Base-by-base conservation (phyloP, 345 rosid genomes). In the Melastoma malabathricum region DNA sequence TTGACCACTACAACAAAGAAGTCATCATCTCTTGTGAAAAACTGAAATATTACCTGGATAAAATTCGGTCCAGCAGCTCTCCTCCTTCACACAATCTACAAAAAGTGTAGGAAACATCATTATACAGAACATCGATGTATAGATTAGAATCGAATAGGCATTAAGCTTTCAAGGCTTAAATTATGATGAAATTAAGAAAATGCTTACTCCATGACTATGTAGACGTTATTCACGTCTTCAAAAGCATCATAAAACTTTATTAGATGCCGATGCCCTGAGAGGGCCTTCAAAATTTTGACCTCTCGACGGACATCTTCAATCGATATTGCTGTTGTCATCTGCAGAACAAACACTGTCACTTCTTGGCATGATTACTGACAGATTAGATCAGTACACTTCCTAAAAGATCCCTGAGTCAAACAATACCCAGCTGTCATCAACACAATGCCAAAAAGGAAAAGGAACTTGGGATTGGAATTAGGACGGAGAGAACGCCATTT, bases 21-120 rank as follows among this genome's bases (percentile, higher is more conserved):
- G 58, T 15, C 43, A 55, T 19, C 13, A 15, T 4, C 47, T 25
- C 29, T 23, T 46, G 16, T 13, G 15, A 59, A 13, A 20, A 38
- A 8, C 51, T 41, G 51, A 16, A 15, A 31, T 51, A 41, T 44
- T 80, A 85, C 99, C 95, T 81, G 3, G 92, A 74, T 62, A 93
- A 71, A 70, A 93, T 88, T 71, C 94, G 78, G 56, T 93, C 99
- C 54, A 93, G 68, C 14, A 85, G 68, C 70, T 93, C 97, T 45
- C 99, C 97, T 64, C 99, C 99, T 73, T 88, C 90, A 43, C 99
- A 93, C 74, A 93, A 75, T 68, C 99, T 93, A 75, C 41, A 34
- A 34, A 34, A 12, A 34, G 41, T 34, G 41, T 34, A 8, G 2
- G 10, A 9, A 34, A 9, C 41, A 34, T 34, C 41, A 2, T 34